Percentiles rank a stretch among this genome's conserved stretches.
These are phyloP conservation scores for Albugo candida DNA, from an alignment of 352 stramenopile species.

Conservation along the genomic window DNA sequence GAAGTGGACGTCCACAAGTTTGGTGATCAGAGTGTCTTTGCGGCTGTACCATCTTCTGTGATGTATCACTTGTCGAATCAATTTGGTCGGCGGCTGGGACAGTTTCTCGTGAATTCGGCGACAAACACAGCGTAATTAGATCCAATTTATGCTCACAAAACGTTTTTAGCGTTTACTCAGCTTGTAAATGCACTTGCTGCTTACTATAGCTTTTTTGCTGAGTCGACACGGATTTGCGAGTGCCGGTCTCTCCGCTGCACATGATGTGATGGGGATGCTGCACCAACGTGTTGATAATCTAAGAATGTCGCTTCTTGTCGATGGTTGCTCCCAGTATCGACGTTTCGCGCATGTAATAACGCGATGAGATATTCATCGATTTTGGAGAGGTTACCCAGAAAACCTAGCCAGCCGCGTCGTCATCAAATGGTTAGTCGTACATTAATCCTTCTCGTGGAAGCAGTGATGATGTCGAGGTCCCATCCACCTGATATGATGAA, in stretches of 20 bases:
- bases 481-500: constrained; percentile 32
- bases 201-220: constrained; percentile 83
- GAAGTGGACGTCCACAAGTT: constrained; percentile 86
- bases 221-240: constrained; percentile 86
- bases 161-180: constrained; percentile 87
- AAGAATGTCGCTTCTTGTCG: constrained; percentile 84
- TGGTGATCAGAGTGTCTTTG: constrained; percentile 83
- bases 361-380: constrained; percentile 32
- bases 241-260: constrained; percentile 83
- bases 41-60: constrained; percentile 88
- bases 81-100: constrained; percentile 84
- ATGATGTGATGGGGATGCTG: constrained; percentile 79
- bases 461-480: constrained; percentile 14
- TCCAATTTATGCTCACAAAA: constrained; percentile 76
- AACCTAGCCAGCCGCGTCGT: constrained; percentile 60
- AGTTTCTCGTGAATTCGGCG: constrained; percentile 88
- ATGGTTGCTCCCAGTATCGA: constrained; percentile 85
- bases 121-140: constrained; percentile 86
- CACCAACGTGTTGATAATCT: constrained; percentile 79
- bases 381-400: constrained; percentile 41
- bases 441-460: constrained; percentile 53
- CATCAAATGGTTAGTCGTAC: constrained; percentile 86
- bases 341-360: constrained; percentile 55
- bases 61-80: constrained; percentile 87
- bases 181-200: constrained; percentile 76